Conservation (phyloP, 805 yeast species). For the Cyberlindnera xishuangbannaensis region DNA sequence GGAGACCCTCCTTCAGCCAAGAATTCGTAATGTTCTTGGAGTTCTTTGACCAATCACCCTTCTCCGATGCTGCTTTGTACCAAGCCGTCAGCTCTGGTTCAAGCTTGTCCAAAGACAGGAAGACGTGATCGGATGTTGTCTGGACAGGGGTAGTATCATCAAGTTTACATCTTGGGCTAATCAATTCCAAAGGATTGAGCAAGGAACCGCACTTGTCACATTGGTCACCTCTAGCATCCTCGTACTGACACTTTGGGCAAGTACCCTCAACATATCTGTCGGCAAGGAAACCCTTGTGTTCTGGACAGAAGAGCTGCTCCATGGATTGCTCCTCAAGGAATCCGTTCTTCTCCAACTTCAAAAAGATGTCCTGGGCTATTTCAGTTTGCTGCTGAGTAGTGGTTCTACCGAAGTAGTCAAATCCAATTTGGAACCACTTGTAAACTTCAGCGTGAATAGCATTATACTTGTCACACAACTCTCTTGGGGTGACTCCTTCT, state of each 20-base stretch:
- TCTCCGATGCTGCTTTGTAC: slow-evolving; percentile 59
- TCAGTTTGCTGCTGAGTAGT: slow-evolving; percentile 88
- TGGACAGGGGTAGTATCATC: slow-evolving; percentile 80
- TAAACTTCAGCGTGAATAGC: slow-evolving; percentile 82
- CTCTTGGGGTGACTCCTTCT: slow-evolving; percentile 82
- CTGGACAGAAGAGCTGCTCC: slow-evolving; percentile 87
- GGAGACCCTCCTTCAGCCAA: slow-evolving; percentile 91
- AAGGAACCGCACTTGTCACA: slow-evolving; percentile 94
- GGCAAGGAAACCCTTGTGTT: slow-evolving; percentile 87
- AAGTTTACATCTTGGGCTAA: slow-evolving; percentile 92
- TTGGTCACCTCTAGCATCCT: slow-evolving; percentile 99
- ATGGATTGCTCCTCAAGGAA: slow-evolving; percentile 80
- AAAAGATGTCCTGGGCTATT: slow-evolving; percentile 91
- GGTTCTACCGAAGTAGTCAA: slow-evolving; percentile 95
- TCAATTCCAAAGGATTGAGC: slow-evolving; percentile 87
- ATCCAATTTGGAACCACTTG: slow-evolving; percentile 94
- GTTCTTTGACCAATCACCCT: slow-evolving; percentile 90
- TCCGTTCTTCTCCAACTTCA: slow-evolving; percentile 68
- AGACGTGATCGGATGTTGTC: slow-evolving; percentile 78
- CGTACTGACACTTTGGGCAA: slow-evolving; percentile 92
- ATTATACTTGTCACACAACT: slow-evolving; percentile 88
- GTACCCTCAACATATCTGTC: slow-evolving; percentile 97
- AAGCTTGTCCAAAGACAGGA: slow-evolving; percentile 75
- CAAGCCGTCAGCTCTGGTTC: slow-evolving; percentile 71
- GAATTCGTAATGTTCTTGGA: slow-evolving; percentile 82